Evolutionary conservation across 164 flowering plant species (phyloP), one percentile per base, ranked within the genome.

Genomic region (Liquidambar formosana): DNA sequence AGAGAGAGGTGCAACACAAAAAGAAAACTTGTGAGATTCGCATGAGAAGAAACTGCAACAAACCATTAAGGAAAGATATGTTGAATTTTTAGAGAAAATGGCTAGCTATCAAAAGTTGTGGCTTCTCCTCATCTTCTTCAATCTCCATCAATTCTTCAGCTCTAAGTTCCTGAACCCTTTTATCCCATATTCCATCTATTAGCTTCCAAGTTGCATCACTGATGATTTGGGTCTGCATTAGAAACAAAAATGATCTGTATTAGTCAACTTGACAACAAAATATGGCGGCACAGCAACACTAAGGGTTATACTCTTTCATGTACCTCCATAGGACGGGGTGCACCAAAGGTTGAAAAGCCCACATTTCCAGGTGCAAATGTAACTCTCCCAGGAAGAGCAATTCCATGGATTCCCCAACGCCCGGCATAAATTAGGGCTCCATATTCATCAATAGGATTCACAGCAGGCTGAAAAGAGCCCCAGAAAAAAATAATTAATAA

Each of bases 311-410:
- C 9, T 48, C 12, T 46, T 49, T 25, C 53, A 61, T 68, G 51
- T 71, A 90, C 98, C 89, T 91, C 92, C 88, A 87, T 77, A 6
- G 99, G 99, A 0, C 99, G 92, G 18, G 99, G 89, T 64, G 97
- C 96, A 75, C 99, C 97, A 89, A 92, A 94, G 54, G 97, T 91
- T 51, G 93, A 57, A 84, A 83, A 94, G 14, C 99, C 97, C 26
- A 78, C 86, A 80, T 94, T 87, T 52, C 99, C 97, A 38, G 97
- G 99, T 49, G 93, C 85, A 86, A 92, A 94, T 10, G 99, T 94
- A 51, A 85, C 96, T 73, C 97, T 88, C 21, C 97, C 97, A 19
- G 99, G 99, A 64, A 91, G 89, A 26, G 90, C 76, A 66, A 84
- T 71, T 47, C 99, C 99, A 79, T 92, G 85, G 44, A 92, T 80